Evolutionary conservation across 495 filamentous ascomycete species (phyloP).

Genomic region (Penicillium tannophilum): DNA sequence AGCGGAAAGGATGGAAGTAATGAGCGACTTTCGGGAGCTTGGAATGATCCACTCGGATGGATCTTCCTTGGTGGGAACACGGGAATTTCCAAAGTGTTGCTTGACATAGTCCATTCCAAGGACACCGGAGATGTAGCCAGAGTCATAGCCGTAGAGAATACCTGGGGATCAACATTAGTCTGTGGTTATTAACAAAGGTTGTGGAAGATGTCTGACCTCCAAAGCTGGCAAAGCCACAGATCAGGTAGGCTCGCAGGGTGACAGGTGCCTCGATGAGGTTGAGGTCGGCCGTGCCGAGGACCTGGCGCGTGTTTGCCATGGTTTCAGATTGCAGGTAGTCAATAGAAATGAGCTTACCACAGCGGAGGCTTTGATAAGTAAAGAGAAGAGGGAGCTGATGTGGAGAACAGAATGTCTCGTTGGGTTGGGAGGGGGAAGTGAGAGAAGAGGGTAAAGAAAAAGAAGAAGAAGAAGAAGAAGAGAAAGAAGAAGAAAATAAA

Average conservation of each 20-base stretch:
- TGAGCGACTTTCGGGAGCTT: conserved; percentile 50
- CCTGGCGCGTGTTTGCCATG: conserved; percentile 15
- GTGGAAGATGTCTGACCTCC: conserved; percentile 36
- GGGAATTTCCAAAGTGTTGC: conserved; percentile 38
- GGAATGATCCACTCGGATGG: conserved; percentile 20
- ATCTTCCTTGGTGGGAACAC: conserved; percentile 15
- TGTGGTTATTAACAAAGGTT: neutral
- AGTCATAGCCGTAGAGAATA: conserved; percentile 56
- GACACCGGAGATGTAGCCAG: conserved; percentile 58
- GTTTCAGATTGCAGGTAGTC: neutral
- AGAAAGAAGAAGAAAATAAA: neutral
- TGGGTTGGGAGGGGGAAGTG: conserved; percentile 26
- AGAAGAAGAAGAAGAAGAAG: no score
- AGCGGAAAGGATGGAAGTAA: conserved; percentile 70
- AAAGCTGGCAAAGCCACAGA: conserved; percentile 60
- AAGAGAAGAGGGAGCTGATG: conserved; percentile 10
- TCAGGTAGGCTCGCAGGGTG: conserved; percentile 60
- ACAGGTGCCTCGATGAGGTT: conserved; percentile 59
- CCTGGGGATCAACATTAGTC: conserved; percentile 6
- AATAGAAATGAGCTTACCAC: no score
- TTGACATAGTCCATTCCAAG: conserved; percentile 56
- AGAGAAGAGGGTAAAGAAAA: conserved; percentile 20
- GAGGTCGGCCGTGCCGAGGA: conserved; percentile 22
- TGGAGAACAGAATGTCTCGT: conserved; percentile 3
- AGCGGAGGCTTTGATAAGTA: conserved; percentile 5